These are phyloP conservation scores for Zoysia pacifica DNA, from an alignment of 176 grass and related monocot genomes.

Conservation along the genomic window DNA sequence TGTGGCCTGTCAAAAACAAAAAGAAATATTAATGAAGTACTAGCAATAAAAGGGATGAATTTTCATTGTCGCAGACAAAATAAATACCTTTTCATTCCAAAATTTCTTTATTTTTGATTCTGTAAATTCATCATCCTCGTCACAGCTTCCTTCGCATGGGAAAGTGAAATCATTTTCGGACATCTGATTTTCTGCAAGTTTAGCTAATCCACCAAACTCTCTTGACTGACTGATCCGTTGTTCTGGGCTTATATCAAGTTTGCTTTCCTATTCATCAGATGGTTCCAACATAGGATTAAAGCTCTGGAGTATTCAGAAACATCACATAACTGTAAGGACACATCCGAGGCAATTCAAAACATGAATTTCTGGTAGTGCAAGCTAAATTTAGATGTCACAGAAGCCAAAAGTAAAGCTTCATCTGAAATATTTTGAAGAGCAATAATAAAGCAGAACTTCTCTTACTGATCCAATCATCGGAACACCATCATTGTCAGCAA, in stretches of 20 bases:
- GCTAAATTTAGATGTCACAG: neutral
- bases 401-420: slow-evolving; percentile 14
- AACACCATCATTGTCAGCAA: slow-evolving; percentile 45
- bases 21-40: neutral
- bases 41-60: neutral
- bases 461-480: slow-evolving; percentile 61
- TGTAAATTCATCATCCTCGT: slow-evolving; percentile 80
- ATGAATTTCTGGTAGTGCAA: neutral
- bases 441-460: slow-evolving; percentile 11
- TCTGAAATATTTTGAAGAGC: slow-evolving; percentile 3
- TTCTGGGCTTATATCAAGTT: slow-evolving; percentile 55
- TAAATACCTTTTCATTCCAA: slow-evolving; percentile 84
- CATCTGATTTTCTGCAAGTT: slow-evolving; percentile 41
- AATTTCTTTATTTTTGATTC: slow-evolving; percentile 65
- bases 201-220: slow-evolving; percentile 50
- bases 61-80: slow-evolving; percentile 11
- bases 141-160: slow-evolving; percentile 54
- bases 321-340: slow-evolving; percentile 25
- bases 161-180: slow-evolving; percentile 65
- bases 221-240: slow-evolving; percentile 45
- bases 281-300: slow-evolving; percentile 88
- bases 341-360: neutral
- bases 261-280: slow-evolving; percentile 69
- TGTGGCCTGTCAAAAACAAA: slow-evolving; percentile 52
- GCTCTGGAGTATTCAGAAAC: slow-evolving; percentile 53